Base-by-base conservation (phyloP, 148 eudicot species). In the Heliamphora exappendiculata region DNA sequence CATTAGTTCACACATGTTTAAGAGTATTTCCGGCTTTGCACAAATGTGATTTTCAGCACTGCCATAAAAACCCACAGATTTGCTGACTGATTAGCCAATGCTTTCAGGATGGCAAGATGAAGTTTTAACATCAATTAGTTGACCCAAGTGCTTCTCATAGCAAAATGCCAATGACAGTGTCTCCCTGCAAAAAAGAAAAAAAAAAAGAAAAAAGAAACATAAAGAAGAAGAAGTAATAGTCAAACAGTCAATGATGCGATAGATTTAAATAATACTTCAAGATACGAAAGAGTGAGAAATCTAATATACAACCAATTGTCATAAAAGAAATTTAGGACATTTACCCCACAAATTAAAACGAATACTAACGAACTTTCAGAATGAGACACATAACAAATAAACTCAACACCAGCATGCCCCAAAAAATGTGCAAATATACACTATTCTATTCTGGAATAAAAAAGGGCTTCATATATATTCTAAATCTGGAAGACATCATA, bases 101-200 rank as follows among this genome's bases (percentile, higher is more conserved):
- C 82, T 75, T 47, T 22, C 77, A 45, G 84, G 84, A 13, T 89
- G 84, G 81, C 98, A 93, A 39, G 98, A 93, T 39, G 86, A 80
- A 29, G 90, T 86, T 79, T 93, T 88, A 68, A 84, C 91, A 81
- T 91, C 97, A 86, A 96, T 85, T 81, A 96, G 81, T 81, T 89
- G 91, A 78, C 82, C 85, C 82, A 96, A 81, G 82, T 96, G 97
- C 90, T 85, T 93, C 87, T 96, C 98, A 54, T 93, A 93, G 81
- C n/a, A 96, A 96, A 60, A 93, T 79, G 66, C 91, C 98, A 74
- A 96, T 78, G 31, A 93, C 82, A 69, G 89, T 71, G 68, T 93
- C 99, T 86, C 87, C 89, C 99, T 96, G 99, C 87, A 81, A 80
- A 36, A 74, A 63, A 60, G 76, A 22, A 75, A 59, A 19, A 49